These are phyloP conservation scores for Cyanidioschyzon merolae DNA, from an alignment of 23 red algal species.

Conservation along the genomic window DNA sequence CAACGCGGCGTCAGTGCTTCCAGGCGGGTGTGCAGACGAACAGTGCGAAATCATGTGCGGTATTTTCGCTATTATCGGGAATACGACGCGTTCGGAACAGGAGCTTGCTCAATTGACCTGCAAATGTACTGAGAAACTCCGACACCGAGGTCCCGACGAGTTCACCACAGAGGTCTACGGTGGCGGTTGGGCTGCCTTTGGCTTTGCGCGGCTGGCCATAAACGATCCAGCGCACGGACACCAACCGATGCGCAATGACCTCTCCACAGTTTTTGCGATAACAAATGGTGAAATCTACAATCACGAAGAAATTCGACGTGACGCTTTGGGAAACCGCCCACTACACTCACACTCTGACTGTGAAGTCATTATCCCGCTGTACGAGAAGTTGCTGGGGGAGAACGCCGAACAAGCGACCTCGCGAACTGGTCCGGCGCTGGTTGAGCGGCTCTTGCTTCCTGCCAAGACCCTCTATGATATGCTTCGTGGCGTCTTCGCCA, in stretches of 20 bases:
- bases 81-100: conserved; percentile 14
- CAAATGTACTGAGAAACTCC: conserved; percentile 37
- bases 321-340: neutral
- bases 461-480: conserved; percentile 15
- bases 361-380: conserved; percentile 76
- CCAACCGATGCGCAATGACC: conserved; percentile 65
- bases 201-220: conserved; percentile 86
- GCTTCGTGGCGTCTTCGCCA: conserved; percentile 81
- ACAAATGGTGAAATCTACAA: conserved; percentile 99
- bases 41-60: conserved; percentile 88
- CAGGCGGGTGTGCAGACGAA: no score
- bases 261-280: conserved; percentile 30
- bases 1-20: no score
- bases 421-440: neutral
- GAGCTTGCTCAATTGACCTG: conserved; percentile 27
- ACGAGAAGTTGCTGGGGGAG: conserved; percentile 26
- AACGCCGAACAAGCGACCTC: neutral
- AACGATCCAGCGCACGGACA: conserved; percentile 68
- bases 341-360: conserved; percentile 56
- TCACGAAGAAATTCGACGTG: conserved; percentile 21
- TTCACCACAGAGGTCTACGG: conserved; percentile 32
- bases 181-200: conserved; percentile 66
- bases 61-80: conserved; percentile 73
- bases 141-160: conserved; percentile 87
- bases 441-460: neutral